These are phyloP conservation scores for Gossypium davidsonii DNA, from an alignment of 441 rosid genomes.

Conservation along the genomic window DNA sequence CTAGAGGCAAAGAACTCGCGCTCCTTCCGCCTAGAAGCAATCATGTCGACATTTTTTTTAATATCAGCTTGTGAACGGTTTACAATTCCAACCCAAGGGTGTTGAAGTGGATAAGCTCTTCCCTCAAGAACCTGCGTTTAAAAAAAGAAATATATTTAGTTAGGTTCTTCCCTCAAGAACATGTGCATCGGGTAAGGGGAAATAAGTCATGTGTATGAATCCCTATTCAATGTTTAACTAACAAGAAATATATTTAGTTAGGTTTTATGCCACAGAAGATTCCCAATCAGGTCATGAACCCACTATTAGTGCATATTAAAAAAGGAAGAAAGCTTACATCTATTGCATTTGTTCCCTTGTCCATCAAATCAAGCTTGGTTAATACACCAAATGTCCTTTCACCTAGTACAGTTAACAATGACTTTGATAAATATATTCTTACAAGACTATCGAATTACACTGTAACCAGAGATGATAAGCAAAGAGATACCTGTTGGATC, in stretches of 20 bases:
- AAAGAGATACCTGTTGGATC: constrained; percentile 51
- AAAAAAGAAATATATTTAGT: not conserved
- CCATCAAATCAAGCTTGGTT: constrained; percentile 95
- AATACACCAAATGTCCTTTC: constrained; percentile 89
- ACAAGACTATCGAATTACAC: not conserved
- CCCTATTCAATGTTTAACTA: not conserved
- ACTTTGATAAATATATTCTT: not conserved
- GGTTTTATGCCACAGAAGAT: not conserved
- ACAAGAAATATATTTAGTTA: not conserved
- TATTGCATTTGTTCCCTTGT: constrained; percentile 87
- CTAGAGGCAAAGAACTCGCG: constrained; percentile 51
- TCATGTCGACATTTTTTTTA: constrained; percentile 60
- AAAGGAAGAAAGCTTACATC: constrained; percentile 39
- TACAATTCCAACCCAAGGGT: constrained; percentile 76
- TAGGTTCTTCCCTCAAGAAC: constrained; percentile 51
- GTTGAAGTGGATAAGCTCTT: constrained; percentile 52
- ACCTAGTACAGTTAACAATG: constrained; percentile 24
- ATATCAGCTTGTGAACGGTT: constrained; percentile 80
- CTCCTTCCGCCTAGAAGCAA: constrained; percentile 52
- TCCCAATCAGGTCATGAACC: not conserved
- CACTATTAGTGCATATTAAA: not conserved
- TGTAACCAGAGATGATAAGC: not conserved
- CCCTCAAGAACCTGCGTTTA: constrained; percentile 62
- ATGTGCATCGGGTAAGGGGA: not conserved
- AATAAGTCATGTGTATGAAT: not conserved